Evolutionary conservation across 495 filamentous ascomycete genomes (phyloP), one percentile per base, ranked within the genome.

Genomic region (Podospora bellae-mahoneyi): DNA sequence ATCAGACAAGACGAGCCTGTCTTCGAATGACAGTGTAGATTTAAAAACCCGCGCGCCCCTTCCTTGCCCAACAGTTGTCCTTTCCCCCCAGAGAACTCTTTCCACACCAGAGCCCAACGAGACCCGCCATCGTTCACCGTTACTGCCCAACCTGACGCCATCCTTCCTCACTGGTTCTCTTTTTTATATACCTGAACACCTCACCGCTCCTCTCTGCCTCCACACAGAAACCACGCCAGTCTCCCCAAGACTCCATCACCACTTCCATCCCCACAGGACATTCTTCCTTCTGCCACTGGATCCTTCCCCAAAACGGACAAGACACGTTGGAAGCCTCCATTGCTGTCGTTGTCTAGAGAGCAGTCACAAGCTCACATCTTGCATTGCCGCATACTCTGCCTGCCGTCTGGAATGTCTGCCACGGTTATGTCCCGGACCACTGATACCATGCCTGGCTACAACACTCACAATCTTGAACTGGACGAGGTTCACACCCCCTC

Each of bases 401-500:
- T 71, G 55, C 63, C 65, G 57, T 71, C 69, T 66, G 72, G 72
- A 78, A 79, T 81, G 79, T 78, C 77, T 78, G 73, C 80, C 75
- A 73, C 81, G 78, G 76, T 80, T 79, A 68, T 80, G 71, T 68
- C 78, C 75, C 77, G 77, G 74, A 48, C 39, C 39, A 75, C 69
- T 72, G 77, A 81, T 66, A 82, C 68, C 71, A 83, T 84, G 82
- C 75, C 81, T 76, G 77, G 77, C 72, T 83, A 73, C 77, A 83
- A 77, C 66, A 44, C 61, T 3, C 78, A 80, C 71, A 58, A 58
- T 5, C 67, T 78, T 74, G 81, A 83, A 73, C 75, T 82, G 76
- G 82, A 84, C 69, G 81, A 84, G 76, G 81, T 83, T 75, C 81
- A 83, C 74, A 82, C 81, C 73, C 82, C 81, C 75, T 80, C 82